These are phyloP conservation scores for Phytophthora pini DNA, from an alignment of 352 stramenopile genomes.

Conservation along the genomic window DNA sequence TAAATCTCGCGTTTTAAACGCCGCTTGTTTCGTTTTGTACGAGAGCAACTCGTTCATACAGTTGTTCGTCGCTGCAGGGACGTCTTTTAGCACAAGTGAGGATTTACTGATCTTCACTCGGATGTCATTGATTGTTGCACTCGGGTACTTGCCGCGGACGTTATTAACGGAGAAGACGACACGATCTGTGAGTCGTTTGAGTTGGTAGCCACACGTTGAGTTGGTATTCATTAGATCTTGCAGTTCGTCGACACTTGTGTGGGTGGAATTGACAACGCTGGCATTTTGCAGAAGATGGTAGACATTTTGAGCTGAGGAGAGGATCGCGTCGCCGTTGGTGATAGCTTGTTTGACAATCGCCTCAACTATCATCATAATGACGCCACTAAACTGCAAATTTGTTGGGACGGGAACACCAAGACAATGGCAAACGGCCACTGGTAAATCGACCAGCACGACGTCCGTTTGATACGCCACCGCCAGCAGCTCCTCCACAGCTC, in stretches of 20 bases:
- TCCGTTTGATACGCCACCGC: slow-evolving; percentile 36
- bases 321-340: slow-evolving; percentile 27
- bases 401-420: slow-evolving; percentile 41
- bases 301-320: slow-evolving; percentile 28
- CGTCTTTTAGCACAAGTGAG: slow-evolving; percentile 20
- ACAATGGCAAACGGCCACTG: slow-evolving; percentile 53
- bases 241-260: slow-evolving; percentile 20
- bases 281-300: slow-evolving; percentile 20
- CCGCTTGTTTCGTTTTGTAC: slow-evolving; percentile 20
- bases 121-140: slow-evolving; percentile 20
- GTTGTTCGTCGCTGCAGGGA: slow-evolving; percentile 21
- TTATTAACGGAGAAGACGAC: slow-evolving; percentile 25
- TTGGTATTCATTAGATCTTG: slow-evolving; percentile 33
- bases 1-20: slow-evolving; percentile 26
- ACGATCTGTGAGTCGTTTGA: slow-evolving; percentile 35
- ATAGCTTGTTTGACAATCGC: slow-evolving; percentile 30
- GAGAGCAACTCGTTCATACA: slow-evolving; percentile 26
- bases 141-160: slow-evolving; percentile 11
- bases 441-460: slow-evolving; percentile 56
- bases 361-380: slow-evolving; percentile 23
- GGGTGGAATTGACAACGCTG: slow-evolving; percentile 16
- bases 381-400: slow-evolving; percentile 11
- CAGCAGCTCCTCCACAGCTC: slow-evolving; percentile 19
- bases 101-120: slow-evolving; percentile 26
- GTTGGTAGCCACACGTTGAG: slow-evolving; percentile 27